A percentile compares a stretch with the other conserved stretches of the same genome.
Conservation (phyloP, 1,284 basidiomycete species). For the Cutaneotrichosporon dermatis region DNA sequence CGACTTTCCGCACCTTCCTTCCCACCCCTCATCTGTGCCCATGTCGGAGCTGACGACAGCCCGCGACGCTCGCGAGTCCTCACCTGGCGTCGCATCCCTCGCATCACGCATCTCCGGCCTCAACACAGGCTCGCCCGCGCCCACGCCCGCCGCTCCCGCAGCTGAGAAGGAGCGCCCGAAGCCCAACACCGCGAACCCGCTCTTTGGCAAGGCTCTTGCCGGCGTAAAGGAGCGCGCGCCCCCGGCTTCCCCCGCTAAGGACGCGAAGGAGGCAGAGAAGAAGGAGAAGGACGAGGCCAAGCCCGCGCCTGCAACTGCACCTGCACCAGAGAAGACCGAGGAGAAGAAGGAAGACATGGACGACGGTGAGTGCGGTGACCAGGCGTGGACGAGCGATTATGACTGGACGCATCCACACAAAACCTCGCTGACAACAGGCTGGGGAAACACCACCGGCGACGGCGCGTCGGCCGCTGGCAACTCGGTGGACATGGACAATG, state of each 20-base stretch:
- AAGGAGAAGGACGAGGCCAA: neutral
- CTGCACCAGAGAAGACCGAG: neutral
- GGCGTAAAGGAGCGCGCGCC: conserved; percentile 26
- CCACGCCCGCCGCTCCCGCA: conserved; percentile 8
- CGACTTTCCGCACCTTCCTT: neutral
- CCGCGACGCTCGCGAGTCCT: conserved; percentile 15
- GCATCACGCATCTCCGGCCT: conserved; percentile 38
- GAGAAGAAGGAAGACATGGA: conserved; percentile 13
- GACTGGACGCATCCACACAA: no score
- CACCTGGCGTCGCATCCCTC: conserved; percentile 31
- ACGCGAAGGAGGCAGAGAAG: neutral
- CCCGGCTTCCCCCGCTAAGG: neutral
- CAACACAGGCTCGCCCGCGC: conserved; percentile 22
- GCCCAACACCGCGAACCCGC: conserved; percentile 26
- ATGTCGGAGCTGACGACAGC: conserved; percentile 5
- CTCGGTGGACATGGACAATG: conserved; percentile 2
- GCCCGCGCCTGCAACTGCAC: neutral
- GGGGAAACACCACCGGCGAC: conserved; percentile 4
- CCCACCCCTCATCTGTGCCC: neutral
- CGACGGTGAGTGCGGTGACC: conserved; percentile 6
- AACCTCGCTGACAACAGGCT: conserved; percentile 1
- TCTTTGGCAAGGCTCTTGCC: conserved; percentile 41
- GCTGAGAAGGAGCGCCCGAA: conserved; percentile 22
- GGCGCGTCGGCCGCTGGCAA: neutral
- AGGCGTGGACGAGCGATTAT: neutral